These are phyloP conservation scores for Clavariopsis aquatica DNA, from an alignment of 495 filamentous ascomycete species.

Conservation along the genomic window DNA sequence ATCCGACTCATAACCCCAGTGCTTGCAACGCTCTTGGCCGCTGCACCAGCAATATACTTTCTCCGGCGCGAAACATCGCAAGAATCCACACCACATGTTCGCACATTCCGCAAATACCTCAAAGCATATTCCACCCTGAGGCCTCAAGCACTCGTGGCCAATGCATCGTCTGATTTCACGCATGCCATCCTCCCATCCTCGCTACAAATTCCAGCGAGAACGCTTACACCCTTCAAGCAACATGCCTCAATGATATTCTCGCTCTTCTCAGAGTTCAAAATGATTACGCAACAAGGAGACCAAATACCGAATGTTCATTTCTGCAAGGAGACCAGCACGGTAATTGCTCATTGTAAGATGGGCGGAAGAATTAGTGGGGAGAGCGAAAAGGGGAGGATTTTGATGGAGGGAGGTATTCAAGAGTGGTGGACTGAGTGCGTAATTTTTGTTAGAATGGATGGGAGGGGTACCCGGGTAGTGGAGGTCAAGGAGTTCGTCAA, in stretches of 20 bases:
- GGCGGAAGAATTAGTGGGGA: conserved; percentile 26
- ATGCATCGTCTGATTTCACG: conserved; percentile 12
- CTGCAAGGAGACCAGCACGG: conserved; percentile 21
- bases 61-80: neutral
- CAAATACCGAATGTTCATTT: neutral
- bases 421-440: conserved; percentile 36
- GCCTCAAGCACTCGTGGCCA: conserved; percentile 16
- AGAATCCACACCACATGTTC: conserved; percentile 14
- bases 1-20: conserved; percentile 15
- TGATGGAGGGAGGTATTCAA: conserved; percentile 9
- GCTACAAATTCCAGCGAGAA: conserved; percentile 9
- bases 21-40: conserved; percentile 4
- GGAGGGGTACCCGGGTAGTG: conserved; percentile 18
- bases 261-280: conserved; percentile 26
- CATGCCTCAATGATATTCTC: conserved; percentile 30
- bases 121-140: conserved; percentile 16
- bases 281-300: conserved; percentile 16
- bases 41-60: conserved; percentile 14
- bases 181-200: conserved; percentile 22
- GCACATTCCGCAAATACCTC: conserved; percentile 18
- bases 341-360: conserved; percentile 36
- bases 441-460: conserved; percentile 22
- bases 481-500: conserved; percentile 41
- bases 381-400: conserved; percentile 13
- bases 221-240: conserved; percentile 5